Evolutionary conservation across 225 moss, liverwort and hornwort genomes (phyloP), one percentile per base, ranked within the genome.

Genomic region (Marchantia paleacea): DNA sequence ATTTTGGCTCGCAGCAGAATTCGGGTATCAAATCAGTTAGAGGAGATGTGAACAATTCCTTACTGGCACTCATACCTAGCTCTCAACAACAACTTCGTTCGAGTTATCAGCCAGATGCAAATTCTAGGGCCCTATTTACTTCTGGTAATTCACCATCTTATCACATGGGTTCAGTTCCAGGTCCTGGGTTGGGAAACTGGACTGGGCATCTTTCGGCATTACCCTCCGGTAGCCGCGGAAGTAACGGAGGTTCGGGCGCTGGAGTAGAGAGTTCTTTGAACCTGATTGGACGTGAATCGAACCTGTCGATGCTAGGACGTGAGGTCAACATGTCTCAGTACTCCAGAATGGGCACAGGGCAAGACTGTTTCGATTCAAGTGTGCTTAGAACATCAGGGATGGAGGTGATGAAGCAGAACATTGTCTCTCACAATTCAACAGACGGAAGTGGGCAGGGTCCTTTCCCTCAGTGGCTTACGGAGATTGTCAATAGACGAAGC

Each of bases 41-140:
- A 79, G 90, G 91, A 76, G 96, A 94, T 83, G 88, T 88, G 24
- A 77, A 80, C 49, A 85, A 88, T 77, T 85, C 88, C n/a, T 53
- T 88, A 29, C 79, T 93, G 80, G 94, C 93, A 65, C 89, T 94
- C 82, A 92, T 94, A 29, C 87, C 94, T 79, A 91, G 89, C 47
- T 87, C 90, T 58, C 91, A 93, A 82, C 92, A 91, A 74, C 90
- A 91, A 47, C 74, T 79, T 50, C 90, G 89, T 83, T 78, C 92
- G 71, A 86, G 65, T 81, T 89, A 91, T 79, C 72, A 80, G 71
- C 84, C 94, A 67, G 75, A 85, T 30, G 19, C 83, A 75, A 86
- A 60, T 78, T 81, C 85, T 64, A 92, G 92, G 58, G 88, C 92
- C 5, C 73, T 90, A 20, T 90, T 86, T 82, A 72, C 85, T 30